Conservation (phyloP, 768 basidiomycete species). For the Suillus spraguei region DNA sequence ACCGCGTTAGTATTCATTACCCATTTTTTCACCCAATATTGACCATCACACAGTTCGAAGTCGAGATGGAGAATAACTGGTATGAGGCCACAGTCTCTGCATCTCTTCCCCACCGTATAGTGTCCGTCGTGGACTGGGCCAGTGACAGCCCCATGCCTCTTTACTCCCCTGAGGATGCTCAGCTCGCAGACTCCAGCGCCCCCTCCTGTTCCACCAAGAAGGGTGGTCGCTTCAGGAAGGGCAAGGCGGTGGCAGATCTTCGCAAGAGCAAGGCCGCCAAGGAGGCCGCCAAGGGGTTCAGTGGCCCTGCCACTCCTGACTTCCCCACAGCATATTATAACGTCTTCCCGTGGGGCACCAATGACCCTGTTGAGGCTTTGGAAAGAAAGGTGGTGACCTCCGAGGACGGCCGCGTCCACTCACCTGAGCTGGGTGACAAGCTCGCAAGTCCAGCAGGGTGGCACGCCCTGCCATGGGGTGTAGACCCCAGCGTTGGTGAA, state of each 20-base stretch:
- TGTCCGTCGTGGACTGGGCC: constrained; percentile 95
- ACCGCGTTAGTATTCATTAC: constrained; percentile 23
- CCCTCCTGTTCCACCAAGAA: constrained; percentile 15
- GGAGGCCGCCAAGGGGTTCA: not conserved
- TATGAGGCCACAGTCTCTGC: constrained; percentile 89
- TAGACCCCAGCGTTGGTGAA: constrained; percentile 55
- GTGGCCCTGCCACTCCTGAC: constrained; percentile 12
- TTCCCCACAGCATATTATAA: constrained; percentile 55
- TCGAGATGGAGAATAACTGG: constrained; percentile 95
- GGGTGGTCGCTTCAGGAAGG: constrained; percentile 16
- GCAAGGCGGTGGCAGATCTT: constrained; percentile 15
- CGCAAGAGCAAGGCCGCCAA: constrained; percentile 24
- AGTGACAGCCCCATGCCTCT: constrained; percentile 65
- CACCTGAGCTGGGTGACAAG: constrained; percentile 71
- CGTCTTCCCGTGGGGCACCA: constrained; percentile 80
- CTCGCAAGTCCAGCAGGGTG: constrained; percentile 89
- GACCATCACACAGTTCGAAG: constrained; percentile 61
- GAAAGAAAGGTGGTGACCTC: constrained; percentile 18
- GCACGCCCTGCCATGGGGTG: constrained; percentile 77
- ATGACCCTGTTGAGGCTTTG: constrained; percentile 72
- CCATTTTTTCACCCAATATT: constrained; percentile 1
- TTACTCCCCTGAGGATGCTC: constrained; percentile 28
- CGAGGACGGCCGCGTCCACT: constrained; percentile 31
- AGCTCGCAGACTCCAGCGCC: constrained; percentile 22
- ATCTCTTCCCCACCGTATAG: constrained; percentile 70